Evolutionary conservation across 768 basidiomycete species (phyloP).

Genomic region (Termitomyces sp.): DNA sequence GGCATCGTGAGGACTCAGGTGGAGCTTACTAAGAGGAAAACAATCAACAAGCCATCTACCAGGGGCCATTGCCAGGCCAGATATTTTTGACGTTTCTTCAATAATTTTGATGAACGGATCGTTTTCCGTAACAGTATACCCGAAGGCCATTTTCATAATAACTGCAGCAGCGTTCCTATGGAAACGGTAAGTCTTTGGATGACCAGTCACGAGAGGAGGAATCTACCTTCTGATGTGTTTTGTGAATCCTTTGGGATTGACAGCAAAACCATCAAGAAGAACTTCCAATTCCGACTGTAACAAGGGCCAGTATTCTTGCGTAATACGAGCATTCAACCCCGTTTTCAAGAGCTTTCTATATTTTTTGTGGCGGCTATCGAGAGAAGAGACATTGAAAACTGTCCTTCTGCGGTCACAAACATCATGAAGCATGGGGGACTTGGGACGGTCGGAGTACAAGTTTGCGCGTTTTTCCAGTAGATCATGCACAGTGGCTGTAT

Average conservation of each 20-base stretch:
- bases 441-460: slow-evolving; percentile 54
- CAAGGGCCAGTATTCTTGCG: slow-evolving; percentile 27
- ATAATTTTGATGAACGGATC: slow-evolving; percentile 35
- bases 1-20: not conserved
- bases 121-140: slow-evolving; percentile 30
- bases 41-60: slow-evolving; percentile 43
- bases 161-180: slow-evolving; percentile 31
- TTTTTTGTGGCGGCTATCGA: slow-evolving; percentile 29
- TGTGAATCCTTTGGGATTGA: slow-evolving; percentile 25
- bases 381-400: slow-evolving; percentile 40
- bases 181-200: not conserved
- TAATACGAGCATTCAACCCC: slow-evolving; percentile 30
- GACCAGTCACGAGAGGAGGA: not conserved
- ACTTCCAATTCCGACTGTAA: slow-evolving; percentile 29
- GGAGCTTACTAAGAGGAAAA: slow-evolving; percentile 29
- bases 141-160: slow-evolving; percentile 40
- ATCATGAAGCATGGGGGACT: slow-evolving; percentile 37
- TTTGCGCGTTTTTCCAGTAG: slow-evolving; percentile 46
- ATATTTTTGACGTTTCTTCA: slow-evolving; percentile 34
- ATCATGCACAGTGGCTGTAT: slow-evolving; percentile 34
- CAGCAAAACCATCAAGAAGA: slow-evolving; percentile 27
- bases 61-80: slow-evolving; percentile 33
- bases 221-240: slow-evolving; percentile 34
- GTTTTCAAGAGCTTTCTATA: slow-evolving; percentile 37
- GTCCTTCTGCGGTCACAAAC: slow-evolving; percentile 36